Conservation (phyloP, 2,329 filamentous ascomycete genomes). For the Waltergamsia citrina region DNA sequence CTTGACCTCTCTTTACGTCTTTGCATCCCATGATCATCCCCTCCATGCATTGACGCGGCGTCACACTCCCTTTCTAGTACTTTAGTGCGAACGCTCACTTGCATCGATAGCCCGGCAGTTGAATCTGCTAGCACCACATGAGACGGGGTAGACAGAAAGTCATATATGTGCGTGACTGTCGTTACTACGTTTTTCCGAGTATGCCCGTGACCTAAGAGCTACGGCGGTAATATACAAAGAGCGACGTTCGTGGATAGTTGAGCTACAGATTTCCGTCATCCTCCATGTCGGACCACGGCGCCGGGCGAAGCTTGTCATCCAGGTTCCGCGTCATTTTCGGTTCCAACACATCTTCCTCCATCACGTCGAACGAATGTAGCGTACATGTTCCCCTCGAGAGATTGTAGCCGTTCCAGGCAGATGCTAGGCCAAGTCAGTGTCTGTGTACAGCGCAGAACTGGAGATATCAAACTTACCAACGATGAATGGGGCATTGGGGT, state of each 20-base stretch:
- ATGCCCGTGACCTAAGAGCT: not conserved
- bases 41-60: too few species aligned
- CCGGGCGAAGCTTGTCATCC: slow-evolving; percentile 45
- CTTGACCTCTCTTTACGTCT: too few species aligned
- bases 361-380: slow-evolving; percentile 69
- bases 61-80: too few species aligned
- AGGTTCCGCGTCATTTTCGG: slow-evolving; percentile 46
- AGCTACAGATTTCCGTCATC: slow-evolving; percentile 3
- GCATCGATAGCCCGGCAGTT: too few species aligned
- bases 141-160: too few species aligned
- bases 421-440: slow-evolving; percentile 42
- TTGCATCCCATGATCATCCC: too few species aligned
- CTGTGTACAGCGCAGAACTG: not conserved
- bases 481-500: slow-evolving; percentile 73
- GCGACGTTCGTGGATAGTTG: not conserved
- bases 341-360: slow-evolving; percentile 52
- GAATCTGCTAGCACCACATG: too few species aligned
- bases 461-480: slow-evolving; percentile 38
- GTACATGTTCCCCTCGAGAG: slow-evolving; percentile 67
- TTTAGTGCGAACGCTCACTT: too few species aligned
- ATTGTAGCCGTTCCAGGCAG: slow-evolving; percentile 72
- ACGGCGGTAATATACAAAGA: slow-evolving; percentile 4
- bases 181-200: too few species aligned
- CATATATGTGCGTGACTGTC: not conserved
- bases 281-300: slow-evolving; percentile 13